A percentile compares a stretch with the other conserved stretches of the same genome.
Evolutionary conservation across 129 eudicot genomes (phyloP).

Genomic region (Kitagawia praeruptora): DNA sequence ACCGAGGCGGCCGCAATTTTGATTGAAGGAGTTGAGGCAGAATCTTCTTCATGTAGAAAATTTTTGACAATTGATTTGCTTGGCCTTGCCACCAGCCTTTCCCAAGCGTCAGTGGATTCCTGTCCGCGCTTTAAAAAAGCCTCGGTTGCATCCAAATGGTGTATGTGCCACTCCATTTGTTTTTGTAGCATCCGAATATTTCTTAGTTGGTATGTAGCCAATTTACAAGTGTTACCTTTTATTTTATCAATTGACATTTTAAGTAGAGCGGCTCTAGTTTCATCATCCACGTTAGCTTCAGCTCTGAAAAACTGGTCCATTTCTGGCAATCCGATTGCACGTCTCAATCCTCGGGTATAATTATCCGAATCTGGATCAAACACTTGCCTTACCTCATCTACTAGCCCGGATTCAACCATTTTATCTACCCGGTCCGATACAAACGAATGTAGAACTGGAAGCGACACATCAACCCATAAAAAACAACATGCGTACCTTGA

Average conservation of each 20-base stretch:
- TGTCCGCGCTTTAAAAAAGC: constrained; percentile 28
- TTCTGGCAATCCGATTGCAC: constrained; percentile 66
- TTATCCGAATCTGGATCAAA: constrained; percentile 26
- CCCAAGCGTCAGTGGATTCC: constrained; percentile 44
- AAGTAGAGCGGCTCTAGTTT: constrained; percentile 15
- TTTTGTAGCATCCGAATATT: constrained; percentile 33
- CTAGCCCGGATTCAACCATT: constrained; percentile 41
- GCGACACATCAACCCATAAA: constrained; percentile 56
- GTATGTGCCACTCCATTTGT: constrained; percentile 38
- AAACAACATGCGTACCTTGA: constrained; percentile 56
- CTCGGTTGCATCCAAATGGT: constrained; percentile 50
- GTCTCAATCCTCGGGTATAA: constrained; percentile 34
- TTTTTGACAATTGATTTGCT: constrained; percentile 27
- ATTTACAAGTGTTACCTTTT: constrained; percentile 37
- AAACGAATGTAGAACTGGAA: constrained; percentile 33
- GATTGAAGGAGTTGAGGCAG: constrained; percentile 2
- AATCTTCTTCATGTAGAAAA: constrained; percentile 28
- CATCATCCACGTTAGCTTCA: constrained; percentile 6
- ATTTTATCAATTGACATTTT: constrained; percentile 34
- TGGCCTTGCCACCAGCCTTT: constrained; percentile 37
- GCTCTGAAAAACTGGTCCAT: constrained; percentile 27
- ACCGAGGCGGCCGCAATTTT: not conserved
- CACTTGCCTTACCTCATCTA: constrained; percentile 40
- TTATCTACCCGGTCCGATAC: constrained; percentile 51
- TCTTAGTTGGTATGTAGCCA: constrained; percentile 36